A percentile compares a stretch with the other conserved stretches of the same genome.
These are phyloP conservation scores for Triticum turgidum DNA, from an alignment of 176 grass and related monocot genomes.

Conservation along the genomic window DNA sequence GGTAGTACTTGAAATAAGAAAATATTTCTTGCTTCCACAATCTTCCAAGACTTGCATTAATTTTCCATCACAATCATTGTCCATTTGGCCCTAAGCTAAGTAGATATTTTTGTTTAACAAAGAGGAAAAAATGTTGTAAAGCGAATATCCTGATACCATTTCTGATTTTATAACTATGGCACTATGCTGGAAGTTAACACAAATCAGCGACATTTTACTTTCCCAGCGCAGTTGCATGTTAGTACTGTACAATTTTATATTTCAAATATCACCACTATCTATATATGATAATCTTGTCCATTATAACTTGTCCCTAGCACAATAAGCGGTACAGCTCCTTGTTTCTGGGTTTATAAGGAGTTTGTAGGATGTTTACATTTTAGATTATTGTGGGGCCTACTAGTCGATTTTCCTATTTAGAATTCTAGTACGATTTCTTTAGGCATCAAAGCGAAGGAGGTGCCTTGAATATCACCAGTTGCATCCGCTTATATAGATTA, in stretches of 20 bases:
- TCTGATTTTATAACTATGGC: background rate
- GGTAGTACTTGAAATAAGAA: slow-evolving; percentile 38
- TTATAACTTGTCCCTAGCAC: background rate
- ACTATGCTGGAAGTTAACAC: slow-evolving; percentile 4
- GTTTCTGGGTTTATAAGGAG: background rate
- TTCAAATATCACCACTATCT: background rate
- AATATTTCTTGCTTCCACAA: slow-evolving; percentile 41
- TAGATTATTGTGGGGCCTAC: background rate
- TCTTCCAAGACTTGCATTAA: slow-evolving; percentile 21
- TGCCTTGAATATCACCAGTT: background rate
- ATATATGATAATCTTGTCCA: background rate
- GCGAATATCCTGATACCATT: background rate
- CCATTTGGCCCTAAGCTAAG: background rate
- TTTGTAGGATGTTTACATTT: background rate
- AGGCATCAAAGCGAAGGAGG: background rate
- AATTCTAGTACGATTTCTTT: background rate
- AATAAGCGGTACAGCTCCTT: background rate
- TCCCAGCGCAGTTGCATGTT: background rate
- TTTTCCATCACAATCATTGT: background rate
- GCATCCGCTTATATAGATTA: background rate
- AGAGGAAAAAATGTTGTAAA: background rate
- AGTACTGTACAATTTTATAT: background rate
- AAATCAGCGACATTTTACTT: background rate
- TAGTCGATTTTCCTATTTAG: background rate
- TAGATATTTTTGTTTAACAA: background rate